Percentiles rank a stretch among this genome's conserved stretches.
Conservation (phyloP, 768 basidiomycete species). For the Collybia mongolica region DNA sequence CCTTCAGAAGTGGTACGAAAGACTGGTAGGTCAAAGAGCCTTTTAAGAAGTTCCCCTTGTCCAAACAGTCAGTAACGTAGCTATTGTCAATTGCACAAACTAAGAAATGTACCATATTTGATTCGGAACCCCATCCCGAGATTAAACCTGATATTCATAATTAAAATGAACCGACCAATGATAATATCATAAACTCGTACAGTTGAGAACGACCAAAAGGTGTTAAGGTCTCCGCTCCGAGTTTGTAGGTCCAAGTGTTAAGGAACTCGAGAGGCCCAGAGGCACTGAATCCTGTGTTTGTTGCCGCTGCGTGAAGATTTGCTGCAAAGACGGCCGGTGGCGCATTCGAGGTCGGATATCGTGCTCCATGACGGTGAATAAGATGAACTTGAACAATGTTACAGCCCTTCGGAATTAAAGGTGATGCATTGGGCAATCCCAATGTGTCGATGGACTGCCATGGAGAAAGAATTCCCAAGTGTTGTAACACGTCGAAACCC, state of each 20-base stretch:
- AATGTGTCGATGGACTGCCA: conserved; percentile 51
- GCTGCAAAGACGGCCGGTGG: conserved; percentile 44
- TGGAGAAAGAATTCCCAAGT: conserved; percentile 50
- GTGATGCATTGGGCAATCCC: conserved; percentile 47
- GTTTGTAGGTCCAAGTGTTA: conserved; percentile 74
- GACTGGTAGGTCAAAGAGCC: conserved; percentile 50
- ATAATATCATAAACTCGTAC: conserved; percentile 30
- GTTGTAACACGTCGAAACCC: conserved; percentile 42
- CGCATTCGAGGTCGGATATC: conserved; percentile 50
- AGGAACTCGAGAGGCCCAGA: conserved; percentile 63
- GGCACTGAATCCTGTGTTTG: conserved; percentile 41
- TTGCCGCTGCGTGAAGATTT: conserved; percentile 45
- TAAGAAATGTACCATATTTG: conserved; percentile 50
- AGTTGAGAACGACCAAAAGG: conserved; percentile 76
- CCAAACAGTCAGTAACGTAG: conserved; percentile 1
- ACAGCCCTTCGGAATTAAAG: conserved; percentile 45
- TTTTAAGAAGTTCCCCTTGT: conserved; percentile 33
- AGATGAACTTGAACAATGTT: conserved; percentile 51
- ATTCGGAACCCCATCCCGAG: conserved; percentile 58
- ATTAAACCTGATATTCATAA: conserved; percentile 29
- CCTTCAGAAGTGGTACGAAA: conserved; percentile 63
- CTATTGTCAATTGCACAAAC: conserved; percentile 29
- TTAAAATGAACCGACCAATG: neutral
- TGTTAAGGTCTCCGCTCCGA: conserved; percentile 74
- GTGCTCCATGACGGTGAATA: conserved; percentile 69